Evolutionary conservation across 371 early-diverging fungal genomes (phyloP).

Genomic region (Apophysomyces variabilis): DNA sequence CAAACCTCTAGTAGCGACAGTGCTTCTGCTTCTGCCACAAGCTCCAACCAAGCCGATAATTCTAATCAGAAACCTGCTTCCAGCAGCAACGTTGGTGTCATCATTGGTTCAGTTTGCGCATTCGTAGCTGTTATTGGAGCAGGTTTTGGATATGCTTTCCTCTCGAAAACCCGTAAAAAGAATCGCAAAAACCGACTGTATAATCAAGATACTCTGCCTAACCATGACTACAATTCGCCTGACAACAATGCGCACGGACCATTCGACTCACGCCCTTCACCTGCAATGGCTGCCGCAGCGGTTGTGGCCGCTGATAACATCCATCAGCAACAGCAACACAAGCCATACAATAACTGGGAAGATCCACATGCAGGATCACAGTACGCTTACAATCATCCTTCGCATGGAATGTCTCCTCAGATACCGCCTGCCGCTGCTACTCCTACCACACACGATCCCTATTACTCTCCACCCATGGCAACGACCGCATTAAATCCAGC

Average conservation of each 20-base stretch:
- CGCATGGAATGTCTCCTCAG: slow-evolving; percentile 20
- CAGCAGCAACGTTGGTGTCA: slow-evolving; percentile 37
- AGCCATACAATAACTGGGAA: slow-evolving; percentile 3
- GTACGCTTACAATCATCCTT: neutral
- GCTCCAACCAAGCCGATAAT: neutral
- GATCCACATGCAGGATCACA: neutral
- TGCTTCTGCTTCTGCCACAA: slow-evolving; percentile 13
- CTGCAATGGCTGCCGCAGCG: slow-evolving; percentile 39
- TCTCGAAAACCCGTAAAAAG: slow-evolving; percentile 40
- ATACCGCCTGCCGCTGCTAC: slow-evolving; percentile 16
- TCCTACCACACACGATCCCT: slow-evolving; percentile 15
- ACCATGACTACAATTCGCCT: slow-evolving; percentile 15
- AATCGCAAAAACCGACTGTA: slow-evolving; percentile 35
- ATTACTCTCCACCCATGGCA: slow-evolving; percentile 25
- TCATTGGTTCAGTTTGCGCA: slow-evolving; percentile 48
- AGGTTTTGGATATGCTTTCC: slow-evolving; percentile 46
- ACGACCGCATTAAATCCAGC: slow-evolving; percentile 19
- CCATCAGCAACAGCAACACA: slow-evolving; percentile 17
- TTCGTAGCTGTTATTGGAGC: slow-evolving; percentile 44
- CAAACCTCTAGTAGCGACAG: slow-evolving; percentile 11
- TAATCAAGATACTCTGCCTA: slow-evolving; percentile 21
- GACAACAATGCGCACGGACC: slow-evolving; percentile 12
- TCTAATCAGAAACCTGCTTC: neutral
- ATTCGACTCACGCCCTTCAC: slow-evolving; percentile 33
- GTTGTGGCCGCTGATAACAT: slow-evolving; percentile 26